Evolutionary conservation across 495 filamentous ascomycete genomes (phyloP), one percentile per base, ranked within the genome.

Genomic region (Mytilinidion resinicola): DNA sequence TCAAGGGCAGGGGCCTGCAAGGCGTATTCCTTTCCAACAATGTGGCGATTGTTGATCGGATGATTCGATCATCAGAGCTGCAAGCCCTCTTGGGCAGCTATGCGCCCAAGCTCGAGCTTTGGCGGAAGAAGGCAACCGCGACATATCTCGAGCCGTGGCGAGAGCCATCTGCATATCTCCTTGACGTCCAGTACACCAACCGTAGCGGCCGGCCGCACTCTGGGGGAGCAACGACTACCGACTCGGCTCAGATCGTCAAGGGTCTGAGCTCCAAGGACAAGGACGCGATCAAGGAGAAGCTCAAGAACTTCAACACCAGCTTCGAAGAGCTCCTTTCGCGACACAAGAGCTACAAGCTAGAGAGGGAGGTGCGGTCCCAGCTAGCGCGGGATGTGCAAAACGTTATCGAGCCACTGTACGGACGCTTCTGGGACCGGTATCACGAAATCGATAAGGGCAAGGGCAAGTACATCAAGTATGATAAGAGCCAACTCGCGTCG

Each of bases 381-480:
- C 76, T 97, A 61, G 82, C 80, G 12, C 84, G 85, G 61, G 91
- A 96, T 67, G 83, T 96, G 57, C 88, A 90, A 73, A 82, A 82
- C 51, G 87, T 95, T 70, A 85, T 97, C 44, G 92, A 96, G 74
- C 91, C 95, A 46, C 79, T 99, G 15, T 99, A 99, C 77, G 83
- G 83, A 51, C 82, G 95, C 11, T 99, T 97, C 74, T 96, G 90
- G 79, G 95, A 97, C 74, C 84, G 91, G 17, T 99, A 99, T 73
- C 92, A 96, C 70, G 93, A 97, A 76, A 80, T 96, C 63, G 95
- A 97, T 73, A 96, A 93, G 73, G 91, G 93, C 35, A 89, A 89
- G 70, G 90, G 90, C 57, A 97, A 97, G 74, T 96, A 97, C 73
- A 90, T 92, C 73, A 96, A 92, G 77, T 97, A 93, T 69, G 91